These are phyloP conservation scores for Hymenoscyphus fructigenus DNA, from an alignment of 2,329 filamentous ascomycete genomes.

Conservation along the genomic window DNA sequence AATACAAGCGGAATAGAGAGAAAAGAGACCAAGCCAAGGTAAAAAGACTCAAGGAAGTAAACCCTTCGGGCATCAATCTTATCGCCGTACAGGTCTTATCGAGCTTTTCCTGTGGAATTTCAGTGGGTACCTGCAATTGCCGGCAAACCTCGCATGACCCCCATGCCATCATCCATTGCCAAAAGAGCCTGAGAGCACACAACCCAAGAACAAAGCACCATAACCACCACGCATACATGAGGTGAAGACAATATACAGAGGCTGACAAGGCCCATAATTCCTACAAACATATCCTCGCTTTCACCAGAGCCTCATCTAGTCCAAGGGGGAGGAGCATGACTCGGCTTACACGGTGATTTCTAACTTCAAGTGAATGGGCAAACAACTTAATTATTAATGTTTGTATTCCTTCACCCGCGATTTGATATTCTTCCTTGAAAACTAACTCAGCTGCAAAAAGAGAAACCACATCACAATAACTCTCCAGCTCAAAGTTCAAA, in stretches of 20 bases:
- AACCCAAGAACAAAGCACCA: neutral
- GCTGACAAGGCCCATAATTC: slow-evolving; percentile 7
- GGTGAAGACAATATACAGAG: neutral
- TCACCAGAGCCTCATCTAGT: neutral
- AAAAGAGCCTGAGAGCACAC: neutral
- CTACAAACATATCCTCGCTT: neutral
- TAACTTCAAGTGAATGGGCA: neutral
- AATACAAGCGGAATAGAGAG: neutral
- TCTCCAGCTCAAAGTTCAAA: neutral
- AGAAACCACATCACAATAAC: neutral
- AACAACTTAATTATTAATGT: neutral
- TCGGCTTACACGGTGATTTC: neutral
- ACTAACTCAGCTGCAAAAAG: neutral
- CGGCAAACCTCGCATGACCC: neutral
- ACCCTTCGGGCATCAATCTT: neutral
- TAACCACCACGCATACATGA: slow-evolving; percentile 1
- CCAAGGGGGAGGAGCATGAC: slow-evolving; percentile 1
- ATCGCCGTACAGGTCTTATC: slow-evolving; percentile 1
- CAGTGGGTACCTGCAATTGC: neutral
- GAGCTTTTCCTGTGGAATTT: neutral
- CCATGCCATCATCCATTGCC: neutral
- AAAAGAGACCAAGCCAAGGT: neutral
- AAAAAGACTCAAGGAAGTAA: no score
- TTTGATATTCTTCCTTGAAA: neutral
- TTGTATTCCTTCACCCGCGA: neutral